Evolutionary conservation across 2,329 filamentous ascomycete genomes (phyloP).

Genomic region (Amauroascus niger): DNA sequence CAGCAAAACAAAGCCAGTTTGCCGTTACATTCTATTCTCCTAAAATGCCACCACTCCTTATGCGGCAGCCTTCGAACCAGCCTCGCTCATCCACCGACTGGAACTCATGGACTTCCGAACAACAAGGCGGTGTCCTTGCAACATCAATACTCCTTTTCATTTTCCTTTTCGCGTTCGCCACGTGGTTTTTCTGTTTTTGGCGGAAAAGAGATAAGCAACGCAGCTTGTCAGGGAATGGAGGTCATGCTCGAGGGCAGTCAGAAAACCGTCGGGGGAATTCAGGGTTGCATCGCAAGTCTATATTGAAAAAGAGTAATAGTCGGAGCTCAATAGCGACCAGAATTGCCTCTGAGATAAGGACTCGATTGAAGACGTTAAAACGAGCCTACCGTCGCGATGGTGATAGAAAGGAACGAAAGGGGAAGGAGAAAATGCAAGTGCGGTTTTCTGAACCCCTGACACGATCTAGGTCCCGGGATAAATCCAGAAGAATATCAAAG

Average conservation of each 20-base stretch:
- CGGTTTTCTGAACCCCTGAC: not conserved
- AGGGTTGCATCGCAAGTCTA: not conserved
- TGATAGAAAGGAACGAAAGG: not conserved
- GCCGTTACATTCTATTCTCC: not conserved
- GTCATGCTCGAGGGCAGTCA: not conserved
- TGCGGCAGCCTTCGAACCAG: not conserved
- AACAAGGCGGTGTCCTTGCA: slow-evolving; percentile 24
- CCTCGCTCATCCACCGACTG: slow-evolving; percentile 15
- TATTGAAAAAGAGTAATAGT: not conserved
- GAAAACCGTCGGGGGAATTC: not conserved
- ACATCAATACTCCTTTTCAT: slow-evolving; percentile 21
- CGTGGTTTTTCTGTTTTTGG: slow-evolving; percentile 2
- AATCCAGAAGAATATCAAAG: not conserved
- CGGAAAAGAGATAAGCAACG: not conserved
- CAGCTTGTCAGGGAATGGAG: not conserved
- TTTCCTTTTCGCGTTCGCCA: slow-evolving; percentile 18
- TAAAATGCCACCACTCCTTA: slow-evolving; percentile 3
- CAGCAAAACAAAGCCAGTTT: not conserved
- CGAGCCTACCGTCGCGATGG: not conserved
- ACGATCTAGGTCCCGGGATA: not conserved
- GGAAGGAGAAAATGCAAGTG: not conserved
- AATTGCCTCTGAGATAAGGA: not conserved
- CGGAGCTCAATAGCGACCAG: not conserved
- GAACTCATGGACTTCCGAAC: slow-evolving; percentile 22
- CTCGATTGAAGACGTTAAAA: not conserved